These are phyloP conservation scores for Stemphylium beticola DNA, from an alignment of 2,329 filamentous ascomycete species.

Conservation along the genomic window DNA sequence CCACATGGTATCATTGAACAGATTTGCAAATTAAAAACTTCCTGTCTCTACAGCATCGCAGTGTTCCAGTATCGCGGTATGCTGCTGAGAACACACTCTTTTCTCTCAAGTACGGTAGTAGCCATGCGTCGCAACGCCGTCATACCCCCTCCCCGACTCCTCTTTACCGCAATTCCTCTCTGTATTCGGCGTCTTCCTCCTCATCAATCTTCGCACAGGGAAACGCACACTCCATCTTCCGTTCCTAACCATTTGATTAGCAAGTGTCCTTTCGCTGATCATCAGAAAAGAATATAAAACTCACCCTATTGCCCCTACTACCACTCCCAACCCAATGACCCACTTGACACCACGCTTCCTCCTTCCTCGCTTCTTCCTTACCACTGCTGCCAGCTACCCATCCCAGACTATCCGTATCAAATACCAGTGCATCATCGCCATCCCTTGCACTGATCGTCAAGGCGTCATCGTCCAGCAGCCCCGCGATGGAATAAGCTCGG, in stretches of 20 bases:
- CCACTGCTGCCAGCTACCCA: conserved; percentile 6
- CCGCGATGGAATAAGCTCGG: conserved; percentile 11
- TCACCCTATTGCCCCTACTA: conserved; percentile 9
- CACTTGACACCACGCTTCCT: conserved; percentile 13
- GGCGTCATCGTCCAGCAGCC: conserved; percentile 15
- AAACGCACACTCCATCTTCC: conserved; percentile 21
- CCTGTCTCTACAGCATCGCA: not conserved
- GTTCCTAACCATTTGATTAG: conserved; percentile 15
- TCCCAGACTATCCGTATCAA: conserved; percentile 6
- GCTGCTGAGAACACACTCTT: too few relatives aligned
- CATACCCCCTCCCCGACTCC: not conserved
- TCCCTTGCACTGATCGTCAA: conserved; percentile 14
- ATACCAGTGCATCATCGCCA: conserved; percentile 8
- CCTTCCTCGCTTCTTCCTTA: not conserved
- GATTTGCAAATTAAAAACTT: too few relatives aligned
- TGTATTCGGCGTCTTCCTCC: conserved; percentile 5
- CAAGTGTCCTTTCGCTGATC: not conserved
- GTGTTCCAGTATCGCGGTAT: too few relatives aligned
- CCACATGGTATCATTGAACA: too few relatives aligned
- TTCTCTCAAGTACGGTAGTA: too few relatives aligned
- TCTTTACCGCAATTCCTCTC: conserved; percentile 9
- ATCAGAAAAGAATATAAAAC: not conserved
- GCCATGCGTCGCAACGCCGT: too few relatives aligned
- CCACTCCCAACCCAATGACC: conserved; percentile 13
- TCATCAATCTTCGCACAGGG: conserved; percentile 14